phyloP scores from a whole-genome alignment of 164 flowering plant genomes.

The Vitis labrusca region DNA sequence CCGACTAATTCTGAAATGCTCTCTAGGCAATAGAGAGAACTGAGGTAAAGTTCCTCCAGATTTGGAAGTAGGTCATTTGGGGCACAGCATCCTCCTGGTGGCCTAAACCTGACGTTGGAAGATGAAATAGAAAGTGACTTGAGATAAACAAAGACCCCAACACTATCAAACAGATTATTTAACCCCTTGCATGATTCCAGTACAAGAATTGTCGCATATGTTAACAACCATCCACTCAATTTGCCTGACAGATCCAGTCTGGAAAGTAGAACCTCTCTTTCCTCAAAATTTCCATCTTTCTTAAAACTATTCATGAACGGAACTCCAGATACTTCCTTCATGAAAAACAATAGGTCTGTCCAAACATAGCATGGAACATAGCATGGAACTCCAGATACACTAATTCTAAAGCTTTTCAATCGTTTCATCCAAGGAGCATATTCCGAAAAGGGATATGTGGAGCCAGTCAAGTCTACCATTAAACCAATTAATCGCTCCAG shows the following conservation, averaged over 20 bases:
- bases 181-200: slow-evolving; percentile 4
- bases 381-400: neutral
- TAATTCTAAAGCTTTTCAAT: slow-evolving; percentile 1
- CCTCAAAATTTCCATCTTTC: neutral
- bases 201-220: slow-evolving; percentile 1
- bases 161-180: neutral
- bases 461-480: neutral
- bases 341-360: no score
- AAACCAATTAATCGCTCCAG: slow-evolving; percentile 3
- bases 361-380: no score
- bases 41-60: slow-evolving; percentile 12
- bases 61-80: slow-evolving; percentile 11
- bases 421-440: slow-evolving; percentile 5
- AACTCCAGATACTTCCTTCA: no score
- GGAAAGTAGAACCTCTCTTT: slow-evolving; percentile 1
- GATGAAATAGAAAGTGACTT: slow-evolving; percentile 9
- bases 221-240: slow-evolving; percentile 7
- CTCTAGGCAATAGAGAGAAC: neutral
- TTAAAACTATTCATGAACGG: neutral
- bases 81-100: slow-evolving; percentile 4
- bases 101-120: neutral
- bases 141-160: neutral
- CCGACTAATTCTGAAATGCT: slow-evolving; percentile 7
- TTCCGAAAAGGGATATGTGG: neutral
- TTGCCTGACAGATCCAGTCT: slow-evolving; percentile 8